These are phyloP conservation scores for Backusella parvicylindrica DNA, from an alignment of 192 early-diverging fungal species.

Conservation along the genomic window DNA sequence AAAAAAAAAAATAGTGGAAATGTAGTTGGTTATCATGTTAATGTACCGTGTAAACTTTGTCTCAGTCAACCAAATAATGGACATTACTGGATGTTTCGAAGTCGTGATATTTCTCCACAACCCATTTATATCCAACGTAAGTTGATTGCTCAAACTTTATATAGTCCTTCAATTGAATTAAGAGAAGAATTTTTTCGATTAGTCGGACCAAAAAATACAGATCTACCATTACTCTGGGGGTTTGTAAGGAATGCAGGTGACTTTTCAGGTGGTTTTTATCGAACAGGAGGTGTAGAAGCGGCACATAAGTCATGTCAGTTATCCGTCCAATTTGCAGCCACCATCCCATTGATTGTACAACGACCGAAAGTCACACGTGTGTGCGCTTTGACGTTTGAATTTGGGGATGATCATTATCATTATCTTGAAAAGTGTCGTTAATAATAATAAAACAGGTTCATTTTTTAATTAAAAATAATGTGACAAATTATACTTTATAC, in stretches of 20 bases:
- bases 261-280: not conserved
- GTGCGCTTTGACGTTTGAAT: not conserved
- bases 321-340: not conserved
- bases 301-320: not conserved
- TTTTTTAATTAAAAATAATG: not conserved
- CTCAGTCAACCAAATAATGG: conserved; percentile 94
- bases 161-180: not conserved
- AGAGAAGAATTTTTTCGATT: not conserved
- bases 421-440: not conserved
- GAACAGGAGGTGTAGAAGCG: not conserved
- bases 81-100: conserved; percentile 97
- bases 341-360: not conserved
- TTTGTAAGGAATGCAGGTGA: conserved; percentile 10
- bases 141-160: too few species aligned
- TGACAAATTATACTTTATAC: not conserved
- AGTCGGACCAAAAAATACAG: conserved; percentile 2
- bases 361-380: not conserved
- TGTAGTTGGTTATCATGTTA: conserved; percentile 79
- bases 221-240: conserved; percentile 7
- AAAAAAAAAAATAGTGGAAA: conserved; percentile 54
- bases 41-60: conserved; percentile 82
- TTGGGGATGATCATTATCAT: not conserved
- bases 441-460: too few species aligned
- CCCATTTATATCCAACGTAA: conserved; percentile 4
- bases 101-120: not conserved